Percentiles rank a stretch among this genome's conserved stretches.
Conservation (phyloP, 305 asterid genomes). For the Solanum hybrid region DNA sequence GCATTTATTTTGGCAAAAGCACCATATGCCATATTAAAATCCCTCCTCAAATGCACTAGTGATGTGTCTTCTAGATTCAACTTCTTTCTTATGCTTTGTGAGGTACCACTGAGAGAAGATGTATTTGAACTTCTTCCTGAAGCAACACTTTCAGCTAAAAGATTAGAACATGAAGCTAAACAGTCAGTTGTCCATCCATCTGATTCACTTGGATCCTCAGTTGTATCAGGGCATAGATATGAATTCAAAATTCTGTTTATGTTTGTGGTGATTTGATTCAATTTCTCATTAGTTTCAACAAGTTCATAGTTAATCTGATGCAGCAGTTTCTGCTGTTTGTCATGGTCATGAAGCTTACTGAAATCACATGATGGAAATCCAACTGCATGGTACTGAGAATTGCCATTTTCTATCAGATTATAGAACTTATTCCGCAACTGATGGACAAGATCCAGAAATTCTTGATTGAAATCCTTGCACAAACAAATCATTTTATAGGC, state of each 20-base stretch:
- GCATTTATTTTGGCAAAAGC: slow-evolving; percentile 28
- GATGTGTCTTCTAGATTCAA: slow-evolving; percentile 8
- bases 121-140: slow-evolving; percentile 11
- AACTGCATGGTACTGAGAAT: slow-evolving; percentile 7
- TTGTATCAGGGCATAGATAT: slow-evolving; percentile 5
- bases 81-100: not conserved
- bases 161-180: slow-evolving; percentile 26
- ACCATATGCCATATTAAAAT: slow-evolving; percentile 21
- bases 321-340: slow-evolving; percentile 21
- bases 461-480: slow-evolving; percentile 21
- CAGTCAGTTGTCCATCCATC: slow-evolving; percentile 26
- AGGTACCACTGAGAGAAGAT: slow-evolving; percentile 5
- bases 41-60: slow-evolving; percentile 20
- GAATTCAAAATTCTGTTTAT: slow-evolving; percentile 16
- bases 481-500: slow-evolving; percentile 16
- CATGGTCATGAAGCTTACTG: slow-evolving; percentile 7
- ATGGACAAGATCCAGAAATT: slow-evolving; percentile 18
- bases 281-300: slow-evolving; percentile 19
- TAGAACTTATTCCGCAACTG: slow-evolving; percentile 20
- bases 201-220: slow-evolving; percentile 12
- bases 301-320: slow-evolving; percentile 29
- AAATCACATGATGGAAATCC: slow-evolving; percentile 12
- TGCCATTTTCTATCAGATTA: slow-evolving; percentile 14
- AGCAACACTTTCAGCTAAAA: slow-evolving; percentile 27
- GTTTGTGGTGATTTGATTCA: slow-evolving; percentile 22